Evolutionary conservation across 2,329 filamentous ascomycete genomes (phyloP), one percentile per base, ranked within the genome.

Genomic region (Botryosphaeria agaves): DNA sequence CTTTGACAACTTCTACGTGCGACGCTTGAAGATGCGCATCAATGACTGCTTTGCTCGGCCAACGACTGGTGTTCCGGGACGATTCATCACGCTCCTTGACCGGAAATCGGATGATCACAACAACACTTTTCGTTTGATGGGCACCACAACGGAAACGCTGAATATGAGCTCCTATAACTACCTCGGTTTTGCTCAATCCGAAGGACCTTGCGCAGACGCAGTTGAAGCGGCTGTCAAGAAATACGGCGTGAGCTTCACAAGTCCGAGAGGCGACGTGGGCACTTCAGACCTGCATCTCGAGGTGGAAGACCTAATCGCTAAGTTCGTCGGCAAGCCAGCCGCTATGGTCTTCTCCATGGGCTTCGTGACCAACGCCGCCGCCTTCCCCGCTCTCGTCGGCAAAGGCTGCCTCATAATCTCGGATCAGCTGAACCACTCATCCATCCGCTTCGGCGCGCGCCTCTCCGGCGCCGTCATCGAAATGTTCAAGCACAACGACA

Each of bases 81-180:
- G 89, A 38, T 94, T 72, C 61, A 91, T 98, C 46, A 95, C 82
- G 15, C 65, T 98, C 23, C 69, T 95, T 42, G 87, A 95, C 54
- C 82, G 89, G 47, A 77, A 72, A 43, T 92, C 85, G 3, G 70
- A 87, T 48, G 83, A 98, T 50, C 84, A 82, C 63, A 98, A 98
- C 59, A 69, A 77, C 46, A 76, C 78, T 34, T 98, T 93, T 62
- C 72, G 80, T 50, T 75, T 84, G 54, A 85, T 81, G 2, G 89
- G 89, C 34, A 92, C 83, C 28, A 77, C 72, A 35, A 95, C 87
- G 1, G 83, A 98, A 56, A 95, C 89, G 0, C 63, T 98, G 45
- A 98, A 98, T 59, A 79, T 98, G 77, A 94, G 87, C 61, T 98
- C 89, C 1, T 98, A 98, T 68, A 98, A 98, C 57, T 98, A 98